Evolutionary conservation across 2,329 filamentous ascomycete genomes (phyloP).

Genomic region (Phoma herbarum): DNA sequence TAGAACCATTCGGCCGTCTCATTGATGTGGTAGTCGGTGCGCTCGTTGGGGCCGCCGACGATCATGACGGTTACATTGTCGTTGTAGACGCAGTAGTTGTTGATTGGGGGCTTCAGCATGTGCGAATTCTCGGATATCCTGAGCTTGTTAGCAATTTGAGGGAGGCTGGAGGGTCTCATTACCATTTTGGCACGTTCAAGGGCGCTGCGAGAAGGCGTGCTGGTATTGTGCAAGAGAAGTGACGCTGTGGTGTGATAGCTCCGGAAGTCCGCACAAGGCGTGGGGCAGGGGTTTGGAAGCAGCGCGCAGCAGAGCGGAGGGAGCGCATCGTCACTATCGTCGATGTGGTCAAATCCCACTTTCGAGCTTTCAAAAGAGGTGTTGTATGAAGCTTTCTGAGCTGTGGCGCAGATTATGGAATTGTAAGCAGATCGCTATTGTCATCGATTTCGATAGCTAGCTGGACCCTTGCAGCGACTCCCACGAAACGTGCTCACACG

Average conservation of each 20-base stretch:
- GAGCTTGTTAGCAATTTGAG: not conserved
- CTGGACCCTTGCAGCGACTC: slow-evolving; percentile 8
- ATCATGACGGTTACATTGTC: slow-evolving; percentile 87
- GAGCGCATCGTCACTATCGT: slow-evolving; percentile 31
- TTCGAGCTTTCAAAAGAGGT: not conserved
- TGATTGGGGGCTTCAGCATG: slow-evolving; percentile 90
- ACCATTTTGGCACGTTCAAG: slow-evolving; percentile 55
- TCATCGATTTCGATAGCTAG: slow-evolving; percentile 9
- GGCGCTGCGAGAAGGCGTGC: slow-evolving; percentile 40
- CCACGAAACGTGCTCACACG: slow-evolving; percentile 24
- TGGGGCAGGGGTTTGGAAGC: slow-evolving; percentile 26
- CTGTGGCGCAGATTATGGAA: slow-evolving; percentile 8
- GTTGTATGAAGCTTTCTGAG: not conserved
- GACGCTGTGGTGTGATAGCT: slow-evolving; percentile 27
- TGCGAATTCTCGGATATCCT: slow-evolving; percentile 94
- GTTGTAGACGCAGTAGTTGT: slow-evolving; percentile 98
- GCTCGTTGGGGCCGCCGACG: slow-evolving; percentile 93
- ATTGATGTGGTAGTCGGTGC: slow-evolving; percentile 99
- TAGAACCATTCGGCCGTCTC: slow-evolving; percentile 97
- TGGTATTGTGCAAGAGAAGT: slow-evolving; percentile 40
- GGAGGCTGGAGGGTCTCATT: not conserved
- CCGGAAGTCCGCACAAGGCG: slow-evolving; percentile 24
- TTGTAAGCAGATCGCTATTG: slow-evolving; percentile 12
- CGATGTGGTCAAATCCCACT: not conserved
- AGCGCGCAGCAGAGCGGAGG: slow-evolving; percentile 26